Conservation (phyloP, 2,329 filamentous ascomycete genomes). For the Neoscytalidium dimidiatum region DNA sequence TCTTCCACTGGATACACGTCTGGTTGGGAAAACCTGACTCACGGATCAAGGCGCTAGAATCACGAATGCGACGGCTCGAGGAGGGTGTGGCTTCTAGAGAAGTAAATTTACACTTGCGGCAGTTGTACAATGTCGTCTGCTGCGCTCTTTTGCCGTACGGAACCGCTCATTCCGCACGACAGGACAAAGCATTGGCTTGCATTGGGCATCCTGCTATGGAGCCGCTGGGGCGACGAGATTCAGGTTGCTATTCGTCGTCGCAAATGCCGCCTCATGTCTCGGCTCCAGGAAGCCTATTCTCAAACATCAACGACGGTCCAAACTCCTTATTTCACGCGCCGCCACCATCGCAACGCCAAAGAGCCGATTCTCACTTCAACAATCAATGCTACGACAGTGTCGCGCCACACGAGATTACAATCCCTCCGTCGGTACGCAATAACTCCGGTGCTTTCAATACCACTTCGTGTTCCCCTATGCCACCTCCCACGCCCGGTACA, state of each 20-base stretch:
- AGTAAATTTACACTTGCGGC: slow-evolving; percentile 11
- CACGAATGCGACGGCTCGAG: slow-evolving; percentile 8
- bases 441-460: background rate
- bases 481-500: background rate
- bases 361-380: slow-evolving; percentile 1
- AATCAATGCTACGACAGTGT: background rate
- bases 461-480: background rate
- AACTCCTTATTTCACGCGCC: slow-evolving; percentile 6
- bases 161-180: slow-evolving; percentile 6
- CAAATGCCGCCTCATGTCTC: background rate
- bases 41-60: slow-evolving; percentile 1
- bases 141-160: slow-evolving; percentile 6
- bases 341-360: background rate
- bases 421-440: background rate
- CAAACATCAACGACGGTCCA: slow-evolving; percentile 4
- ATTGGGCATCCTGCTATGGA: background rate
- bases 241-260: background rate
- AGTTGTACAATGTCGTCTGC: background rate
- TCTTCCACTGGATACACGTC: slow-evolving; percentile 19
- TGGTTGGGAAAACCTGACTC: slow-evolving; percentile 19
- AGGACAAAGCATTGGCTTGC: background rate
- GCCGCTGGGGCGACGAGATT: background rate
- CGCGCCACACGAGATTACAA: slow-evolving; percentile 1
- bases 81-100: slow-evolving; percentile 4
- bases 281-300: background rate